These are phyloP conservation scores for Flaveria linearis DNA, from an alignment of 129 eudicot species.

Conservation along the genomic window DNA sequence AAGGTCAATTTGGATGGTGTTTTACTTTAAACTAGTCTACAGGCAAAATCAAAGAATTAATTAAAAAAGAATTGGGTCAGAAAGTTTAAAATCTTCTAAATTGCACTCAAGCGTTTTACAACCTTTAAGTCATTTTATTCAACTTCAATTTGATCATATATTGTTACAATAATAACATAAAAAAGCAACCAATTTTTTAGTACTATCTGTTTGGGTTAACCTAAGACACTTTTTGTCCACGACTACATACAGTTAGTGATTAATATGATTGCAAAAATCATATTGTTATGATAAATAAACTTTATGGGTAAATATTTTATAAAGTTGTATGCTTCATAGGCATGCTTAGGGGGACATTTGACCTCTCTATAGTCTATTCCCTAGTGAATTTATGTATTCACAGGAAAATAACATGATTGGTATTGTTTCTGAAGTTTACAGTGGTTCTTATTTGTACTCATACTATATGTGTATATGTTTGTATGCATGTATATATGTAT, in stretches of 20 bases:
- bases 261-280: background rate
- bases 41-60: background rate
- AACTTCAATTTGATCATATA: background rate
- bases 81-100: background rate
- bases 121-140: background rate
- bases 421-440: background rate
- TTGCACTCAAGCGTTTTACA: background rate
- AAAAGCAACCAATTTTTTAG: background rate
- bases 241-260: background rate
- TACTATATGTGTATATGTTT: background rate
- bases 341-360: background rate
- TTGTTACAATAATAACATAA: background rate
- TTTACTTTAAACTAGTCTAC: background rate
- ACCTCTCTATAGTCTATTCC: background rate
- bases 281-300: background rate
- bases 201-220: background rate
- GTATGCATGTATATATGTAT: background rate
- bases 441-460: background rate
- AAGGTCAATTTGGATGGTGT: background rate
- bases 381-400: no score
- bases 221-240: background rate
- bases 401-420: no score
- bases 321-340: background rate
- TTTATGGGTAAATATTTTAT: background rate
- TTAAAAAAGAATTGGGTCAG: background rate